These are phyloP conservation scores for Pelargonium australe DNA, from an alignment of 441 rosid species.

Conservation along the genomic window DNA sequence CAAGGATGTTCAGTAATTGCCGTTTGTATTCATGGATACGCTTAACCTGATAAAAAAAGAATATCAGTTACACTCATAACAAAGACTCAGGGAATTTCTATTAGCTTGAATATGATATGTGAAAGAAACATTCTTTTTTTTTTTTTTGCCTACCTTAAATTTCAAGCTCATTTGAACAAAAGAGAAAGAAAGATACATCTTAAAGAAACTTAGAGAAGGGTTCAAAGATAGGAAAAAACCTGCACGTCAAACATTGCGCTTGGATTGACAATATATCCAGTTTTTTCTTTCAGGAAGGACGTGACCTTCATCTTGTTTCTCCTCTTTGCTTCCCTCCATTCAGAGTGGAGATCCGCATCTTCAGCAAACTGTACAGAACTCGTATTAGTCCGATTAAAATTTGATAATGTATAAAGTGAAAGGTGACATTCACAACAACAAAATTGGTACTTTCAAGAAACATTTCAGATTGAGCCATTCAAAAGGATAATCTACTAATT, in stretches of 20 bases:
- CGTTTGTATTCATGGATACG: conserved; percentile 96
- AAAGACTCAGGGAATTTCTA: neutral
- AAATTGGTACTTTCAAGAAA: too few species aligned
- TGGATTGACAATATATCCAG: conserved; percentile 75
- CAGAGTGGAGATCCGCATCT: conserved; percentile 63
- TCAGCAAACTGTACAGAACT: conserved; percentile 61
- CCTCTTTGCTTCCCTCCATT: conserved; percentile 76
- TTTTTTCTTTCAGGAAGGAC: conserved; percentile 60
- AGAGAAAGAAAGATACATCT: neutral
- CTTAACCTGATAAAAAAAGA: conserved; percentile 52
- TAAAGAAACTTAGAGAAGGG: neutral
- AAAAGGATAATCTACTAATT: too few species aligned
- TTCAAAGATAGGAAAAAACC: conserved; percentile 32
- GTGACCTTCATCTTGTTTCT: conserved; percentile 78
- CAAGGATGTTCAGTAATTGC: conserved; percentile 77
- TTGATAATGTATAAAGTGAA: neutral
- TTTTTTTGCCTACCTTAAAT: too few species aligned
- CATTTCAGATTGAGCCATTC: too few species aligned
- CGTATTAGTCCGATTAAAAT: conserved; percentile 17
- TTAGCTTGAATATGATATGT: neutral
- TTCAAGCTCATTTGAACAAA: too few species aligned
- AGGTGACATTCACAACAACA: too few species aligned
- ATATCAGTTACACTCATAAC: neutral
- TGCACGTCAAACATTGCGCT: conserved; percentile 96
- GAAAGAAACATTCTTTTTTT: neutral